Evolutionary conservation across 768 basidiomycete species (phyloP), one percentile per base, ranked within the genome.

Genomic region (Tulasnella sp.): DNA sequence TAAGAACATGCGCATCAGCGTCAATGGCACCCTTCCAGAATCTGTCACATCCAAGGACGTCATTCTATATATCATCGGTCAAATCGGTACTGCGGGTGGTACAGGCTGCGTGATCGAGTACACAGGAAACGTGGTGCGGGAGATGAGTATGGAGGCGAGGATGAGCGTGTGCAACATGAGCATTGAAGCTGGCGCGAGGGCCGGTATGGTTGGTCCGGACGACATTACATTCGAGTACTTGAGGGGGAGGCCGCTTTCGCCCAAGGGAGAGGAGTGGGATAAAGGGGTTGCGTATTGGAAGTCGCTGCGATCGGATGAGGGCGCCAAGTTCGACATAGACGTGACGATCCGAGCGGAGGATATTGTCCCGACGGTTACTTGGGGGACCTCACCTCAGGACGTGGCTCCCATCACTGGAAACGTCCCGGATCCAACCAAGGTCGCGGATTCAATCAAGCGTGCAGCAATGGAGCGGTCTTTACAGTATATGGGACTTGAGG

Each of bases 151-250:
- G 87, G 91, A 94, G 70, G 88, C 86, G 41, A 82, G 90, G 51
- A 90, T 87, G 86, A 87, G 84, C 67, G 83, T 84, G 63, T 92
- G 90, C 74, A 94, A 94, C 73, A 93, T 94, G 91, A 92, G 89
- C 61, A 93, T 94, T 68, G 91, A 94, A 71, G 91, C 84, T 58
- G 91, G 91, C 67, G 91, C 91, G 65, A 81, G 91, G 67, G 91
- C 91, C 10, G 90, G 90, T 53, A 91, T 94, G 89, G 79, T 94
- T 60, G 90, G 88, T 17, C 90, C 91, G 1, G 91, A 94, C 68
- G 85, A 92, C 26, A 75, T 84, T 61, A 94, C 91, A 10, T 91
- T 93, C 68, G 77, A 79, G 29, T 94, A 94, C 71, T 83, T 94
- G 63, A 80, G 79, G 59, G 80, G 83, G 51, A 83, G 89, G 48